Evolutionary conservation across 1,284 basidiomycete species (phyloP).

Genomic region (Fomitiporia mediterranea): DNA sequence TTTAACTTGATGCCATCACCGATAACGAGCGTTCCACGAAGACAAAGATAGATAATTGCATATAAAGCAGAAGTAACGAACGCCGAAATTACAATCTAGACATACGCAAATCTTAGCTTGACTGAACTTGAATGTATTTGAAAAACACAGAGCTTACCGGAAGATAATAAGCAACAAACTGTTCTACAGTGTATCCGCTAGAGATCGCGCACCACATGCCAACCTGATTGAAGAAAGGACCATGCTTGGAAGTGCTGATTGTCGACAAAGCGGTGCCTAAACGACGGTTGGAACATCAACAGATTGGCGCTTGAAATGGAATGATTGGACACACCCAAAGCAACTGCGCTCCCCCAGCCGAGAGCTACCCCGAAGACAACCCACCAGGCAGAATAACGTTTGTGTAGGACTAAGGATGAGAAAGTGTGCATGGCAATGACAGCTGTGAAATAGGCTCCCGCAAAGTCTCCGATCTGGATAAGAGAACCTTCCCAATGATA

Average conservation of each 20-base stretch:
- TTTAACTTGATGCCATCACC: slow-evolving; percentile 43
- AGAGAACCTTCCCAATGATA: slow-evolving; percentile 38
- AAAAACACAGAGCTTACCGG: slow-evolving; percentile 16
- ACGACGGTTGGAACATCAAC: not conserved
- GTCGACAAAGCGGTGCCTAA: slow-evolving; percentile 32
- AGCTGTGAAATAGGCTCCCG: slow-evolving; percentile 59
- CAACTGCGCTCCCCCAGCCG: slow-evolving; percentile 49
- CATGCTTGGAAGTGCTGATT: slow-evolving; percentile 14
- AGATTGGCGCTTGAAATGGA: not conserved
- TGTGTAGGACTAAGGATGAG: slow-evolving; percentile 54
- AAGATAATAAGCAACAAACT: slow-evolving; percentile 22
- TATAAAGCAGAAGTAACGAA: slow-evolving; percentile 52
- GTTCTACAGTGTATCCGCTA: slow-evolving; percentile 18
- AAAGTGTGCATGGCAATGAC: slow-evolving; percentile 66
- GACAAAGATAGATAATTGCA: slow-evolving; percentile 50
- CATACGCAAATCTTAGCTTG: not conserved
- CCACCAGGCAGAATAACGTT: slow-evolving; percentile 46
- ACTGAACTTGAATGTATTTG: not conserved
- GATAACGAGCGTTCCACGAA: slow-evolving; percentile 47
- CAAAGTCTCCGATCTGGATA: slow-evolving; percentile 58
- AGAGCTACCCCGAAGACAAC: slow-evolving; percentile 39
- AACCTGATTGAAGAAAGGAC: slow-evolving; percentile 19
- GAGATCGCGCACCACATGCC: slow-evolving; percentile 20
- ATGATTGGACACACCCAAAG: slow-evolving; percentile 44
- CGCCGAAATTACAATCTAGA: slow-evolving; percentile 52